Base-by-base conservation (phyloP, 768 basidiomycete genomes). In the Naganishia friedmannii region DNA sequence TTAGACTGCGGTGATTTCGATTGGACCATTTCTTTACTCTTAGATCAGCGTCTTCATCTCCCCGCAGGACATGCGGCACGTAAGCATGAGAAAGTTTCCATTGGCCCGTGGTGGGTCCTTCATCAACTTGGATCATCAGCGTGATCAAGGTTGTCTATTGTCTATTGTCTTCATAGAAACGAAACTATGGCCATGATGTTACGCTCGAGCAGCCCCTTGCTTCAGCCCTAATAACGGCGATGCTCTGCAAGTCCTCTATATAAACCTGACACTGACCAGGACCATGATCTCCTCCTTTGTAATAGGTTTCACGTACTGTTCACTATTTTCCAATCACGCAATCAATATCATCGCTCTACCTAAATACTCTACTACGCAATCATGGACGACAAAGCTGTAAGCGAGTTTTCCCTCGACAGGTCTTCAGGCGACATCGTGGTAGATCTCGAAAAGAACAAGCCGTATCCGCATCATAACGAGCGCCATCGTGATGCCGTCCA, bases 1-100 rank as follows among this genome's bases (percentile, higher is more conserved):
- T 34, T 8, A 42, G 57, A 28, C 46, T 63, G 60, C 39, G 60
- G 9, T 63, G 23, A 45, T 42, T 63, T 45, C 39, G 17, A 63
- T 63, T 63, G 60, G 60, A 28, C 42, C 19, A n/a, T 19, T 45
- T 10, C 23, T 42, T 19, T 3, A 46, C 8, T 63, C 57, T 5
- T 58, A 21, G 13, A 21, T 10, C 10, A 39, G 7, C 31, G 57
- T 9, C 19, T 58, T 6, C 17, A 2, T 34, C 23, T 34, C 34
- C 12, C 0, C 13, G 34, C 6, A 42, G 39, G 23, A 45, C 1
- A 45, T 21, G 34, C 6, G 31, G n/a, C 57, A 26, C 1, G 60
- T 63, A 45, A 60, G 42, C 60, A 46, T 63, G 42, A 63, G 60
- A 23, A 63, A 19, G 0, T 45, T 45, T 26, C 34, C 37, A 63